A percentile compares a stretch with the other conserved stretches of the same genome.
phyloP scores from a whole-genome alignment of 352 stramenopile species.

The Blastocystis sp. region DNA sequence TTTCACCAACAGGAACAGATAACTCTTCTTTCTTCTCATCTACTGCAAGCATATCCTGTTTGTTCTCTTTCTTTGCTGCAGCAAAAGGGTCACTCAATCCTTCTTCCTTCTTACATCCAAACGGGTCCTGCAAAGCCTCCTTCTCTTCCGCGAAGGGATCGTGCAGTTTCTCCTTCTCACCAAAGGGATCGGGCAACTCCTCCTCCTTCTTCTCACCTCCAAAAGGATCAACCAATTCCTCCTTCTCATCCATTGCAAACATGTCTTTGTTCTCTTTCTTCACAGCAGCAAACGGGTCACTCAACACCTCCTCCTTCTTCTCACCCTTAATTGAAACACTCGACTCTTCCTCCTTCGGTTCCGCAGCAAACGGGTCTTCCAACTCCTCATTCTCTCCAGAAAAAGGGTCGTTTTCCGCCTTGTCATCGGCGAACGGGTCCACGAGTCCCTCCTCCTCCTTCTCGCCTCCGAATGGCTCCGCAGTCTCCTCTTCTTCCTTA shows the following conservation, averaged over 20 bases:
- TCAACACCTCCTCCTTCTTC: background rate
- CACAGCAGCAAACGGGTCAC: constrained; percentile 18
- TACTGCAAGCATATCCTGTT: constrained; percentile 13
- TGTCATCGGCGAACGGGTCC: constrained; percentile 27
- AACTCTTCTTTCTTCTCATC: background rate
- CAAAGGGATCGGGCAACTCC: constrained; percentile 7
- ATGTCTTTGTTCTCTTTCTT: background rate
- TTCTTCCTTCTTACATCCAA: background rate
- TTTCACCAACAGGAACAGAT: constrained; percentile 14
- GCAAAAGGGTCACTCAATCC: constrained; percentile 3
- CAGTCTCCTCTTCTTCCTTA: background rate
- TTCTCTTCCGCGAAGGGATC: constrained; percentile 9
- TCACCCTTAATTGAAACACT: background rate
- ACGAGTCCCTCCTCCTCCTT: background rate
- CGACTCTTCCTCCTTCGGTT: background rate
- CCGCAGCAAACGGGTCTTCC: background rate
- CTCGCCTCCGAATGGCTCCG: constrained; percentile 2
- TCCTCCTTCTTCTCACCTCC: background rate
- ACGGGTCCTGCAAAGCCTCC: background rate
- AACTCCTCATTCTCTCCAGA: background rate
- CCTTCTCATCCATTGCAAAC: background rate
- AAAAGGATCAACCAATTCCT: background rate
- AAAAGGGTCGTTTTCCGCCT: constrained; percentile 25
- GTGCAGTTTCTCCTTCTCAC: constrained; percentile 15
- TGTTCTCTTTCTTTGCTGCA: constrained; percentile 10